Evolutionary conservation across 2,329 filamentous ascomycete species (phyloP), one percentile per base, ranked within the genome.

Genomic region (Monosporascus sp.): DNA sequence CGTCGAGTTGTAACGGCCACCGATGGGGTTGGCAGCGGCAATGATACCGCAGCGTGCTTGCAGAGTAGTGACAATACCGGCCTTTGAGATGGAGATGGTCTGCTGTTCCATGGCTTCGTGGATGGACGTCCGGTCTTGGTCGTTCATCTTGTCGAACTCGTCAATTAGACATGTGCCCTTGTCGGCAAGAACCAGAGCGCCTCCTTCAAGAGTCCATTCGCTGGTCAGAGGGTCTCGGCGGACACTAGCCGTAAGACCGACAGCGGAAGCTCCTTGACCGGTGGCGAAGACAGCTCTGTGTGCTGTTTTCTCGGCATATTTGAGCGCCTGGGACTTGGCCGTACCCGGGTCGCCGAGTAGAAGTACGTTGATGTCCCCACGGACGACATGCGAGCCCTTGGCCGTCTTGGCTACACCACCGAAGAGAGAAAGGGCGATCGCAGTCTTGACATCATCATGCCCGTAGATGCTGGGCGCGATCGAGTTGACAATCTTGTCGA

Each of bases 61-160:
- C 1, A 99, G 79, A 0, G 94, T 97, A 1, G 94, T 99, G 44
- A 99, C 94, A 56, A 99, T 99, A 73, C 94, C 94, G 1, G 94
- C 94, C 71, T 99, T 99, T 59, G 91, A 96, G 67, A 99, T 99
- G 56, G 93, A 97, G 62, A 99, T 99, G 1, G 94, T 99, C 74
- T 99, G 94, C 73, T 99, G 94, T 73, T 99, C 94, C 94, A 99
- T 99, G 56, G 94, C 94, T 78, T 99, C 94, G 81, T 99, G 94
- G 63, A 99, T 99, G 7, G 91, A 96, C 1, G 94, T 97, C 60
- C 94, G 85, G 71, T 99, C 94, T 69, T 97, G 91, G 69, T 99
- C 94, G 70, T 97, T 97, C 94, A 99, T 99, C 80, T 99, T 99
- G 82, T 99, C 94, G 65, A 99, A 99, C 73, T 99, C 94, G 65